Evolutionary conservation across 441 rosid species (phyloP).

Genomic region (Gossypium lobatum): DNA sequence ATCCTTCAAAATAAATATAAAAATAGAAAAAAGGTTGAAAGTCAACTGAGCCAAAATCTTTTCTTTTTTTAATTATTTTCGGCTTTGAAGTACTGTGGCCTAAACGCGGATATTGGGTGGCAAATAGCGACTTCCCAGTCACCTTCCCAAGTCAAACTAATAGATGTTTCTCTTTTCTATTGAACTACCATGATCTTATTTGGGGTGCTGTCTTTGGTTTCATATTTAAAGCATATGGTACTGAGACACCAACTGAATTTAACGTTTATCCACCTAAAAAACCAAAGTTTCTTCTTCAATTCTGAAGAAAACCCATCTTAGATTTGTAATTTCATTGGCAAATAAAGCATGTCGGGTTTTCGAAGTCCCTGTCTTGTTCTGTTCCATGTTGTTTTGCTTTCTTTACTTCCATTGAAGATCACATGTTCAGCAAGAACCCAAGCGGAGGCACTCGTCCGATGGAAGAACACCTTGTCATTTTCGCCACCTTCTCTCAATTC

Average conservation of each 20-base stretch:
- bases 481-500: conserved; percentile 33
- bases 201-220: not conserved
- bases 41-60: not conserved
- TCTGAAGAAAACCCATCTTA: not conserved
- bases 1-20: no score
- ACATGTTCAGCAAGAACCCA: conserved; percentile 36
- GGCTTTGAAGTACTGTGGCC: not conserved
- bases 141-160: not conserved
- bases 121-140: not conserved
- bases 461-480: conserved; percentile 34
- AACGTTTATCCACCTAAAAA: not conserved
- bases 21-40: not conserved
- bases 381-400: conserved; percentile 15
- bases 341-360: not conserved
- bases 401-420: conserved; percentile 28
- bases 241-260: not conserved
- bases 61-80: not conserved
- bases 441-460: conserved; percentile 50
- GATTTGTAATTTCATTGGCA: not conserved
- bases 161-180: not conserved
- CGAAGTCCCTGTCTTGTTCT: conserved; percentile 11
- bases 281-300: not conserved
- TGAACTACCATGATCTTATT: not conserved
- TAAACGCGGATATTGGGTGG: not conserved
- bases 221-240: not conserved